phyloP scores from a whole-genome alignment of 306 rosid genomes.

The Prunus dulcis region DNA sequence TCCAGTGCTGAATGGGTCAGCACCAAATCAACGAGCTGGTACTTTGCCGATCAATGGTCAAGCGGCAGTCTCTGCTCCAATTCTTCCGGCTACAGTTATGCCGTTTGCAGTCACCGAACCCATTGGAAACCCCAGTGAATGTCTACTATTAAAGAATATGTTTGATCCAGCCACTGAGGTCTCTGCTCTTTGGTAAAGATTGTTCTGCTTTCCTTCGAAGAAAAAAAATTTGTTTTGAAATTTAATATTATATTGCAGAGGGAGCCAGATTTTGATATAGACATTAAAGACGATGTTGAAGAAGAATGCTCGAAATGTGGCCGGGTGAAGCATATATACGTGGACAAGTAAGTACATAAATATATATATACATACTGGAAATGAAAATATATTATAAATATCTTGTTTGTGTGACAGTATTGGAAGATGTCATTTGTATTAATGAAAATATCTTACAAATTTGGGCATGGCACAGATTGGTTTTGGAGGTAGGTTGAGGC shows the following conservation, averaged over 20 bases:
- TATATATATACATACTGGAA: neutral
- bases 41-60: slow-evolving; percentile 67
- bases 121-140: slow-evolving; percentile 83
- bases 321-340: slow-evolving; percentile 81
- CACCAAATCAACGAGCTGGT: slow-evolving; percentile 50
- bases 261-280: slow-evolving; percentile 84
- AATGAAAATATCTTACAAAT: neutral
- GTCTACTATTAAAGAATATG: slow-evolving; percentile 88
- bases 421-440: neutral
- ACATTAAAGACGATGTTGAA: slow-evolving; percentile 91
- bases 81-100: slow-evolving; percentile 47
- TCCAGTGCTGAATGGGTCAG: slow-evolving; percentile 67
- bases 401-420: neutral
- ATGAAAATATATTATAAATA: neutral
- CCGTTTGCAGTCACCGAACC: slow-evolving; percentile 56
- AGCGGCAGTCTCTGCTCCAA: slow-evolving; percentile 41
- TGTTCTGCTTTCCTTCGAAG: slow-evolving; percentile 7
- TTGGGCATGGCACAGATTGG: neutral
- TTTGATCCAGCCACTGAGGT: slow-evolving; percentile 96
- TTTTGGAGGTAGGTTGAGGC: neutral
- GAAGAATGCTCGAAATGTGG: slow-evolving; percentile 97
- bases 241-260: slow-evolving; percentile 44
- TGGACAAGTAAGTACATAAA: slow-evolving; percentile 79
- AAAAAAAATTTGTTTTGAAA: slow-evolving; percentile 9
- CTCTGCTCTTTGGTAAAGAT: slow-evolving; percentile 14